phyloP scores from a whole-genome alignment of 169 alveolate species.

The Babesia bigemina region DNA sequence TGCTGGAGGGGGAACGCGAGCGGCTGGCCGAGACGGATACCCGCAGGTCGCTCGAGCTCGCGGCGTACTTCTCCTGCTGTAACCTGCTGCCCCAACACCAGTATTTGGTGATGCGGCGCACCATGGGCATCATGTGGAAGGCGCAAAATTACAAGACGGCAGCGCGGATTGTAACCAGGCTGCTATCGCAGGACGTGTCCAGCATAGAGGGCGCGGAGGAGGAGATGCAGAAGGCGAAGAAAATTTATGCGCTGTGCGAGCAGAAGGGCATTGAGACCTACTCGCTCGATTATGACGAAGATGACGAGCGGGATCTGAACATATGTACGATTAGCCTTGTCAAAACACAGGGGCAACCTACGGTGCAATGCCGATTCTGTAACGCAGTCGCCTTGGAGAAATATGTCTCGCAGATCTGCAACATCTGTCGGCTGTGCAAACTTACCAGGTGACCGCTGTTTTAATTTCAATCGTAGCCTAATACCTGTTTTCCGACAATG shows the following conservation, averaged over 20 bases:
- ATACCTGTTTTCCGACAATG: background rate
- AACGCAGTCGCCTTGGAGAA: conserved; percentile 52
- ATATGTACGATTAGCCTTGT: conserved; percentile 56
- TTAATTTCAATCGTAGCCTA: background rate
- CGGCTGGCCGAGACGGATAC: conserved; percentile 56
- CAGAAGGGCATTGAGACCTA: conserved; percentile 54
- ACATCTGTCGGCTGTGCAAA: conserved; percentile 51
- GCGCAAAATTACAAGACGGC: conserved; percentile 84
- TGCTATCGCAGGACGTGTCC: conserved; percentile 57
- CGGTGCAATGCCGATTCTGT: conserved; percentile 63
- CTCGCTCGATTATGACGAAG: conserved; percentile 30
- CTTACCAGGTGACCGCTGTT: conserved; percentile 15
- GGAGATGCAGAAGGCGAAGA: conserved; percentile 66
- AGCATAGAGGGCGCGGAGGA: conserved; percentile 57
- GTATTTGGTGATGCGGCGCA: conserved; percentile 82
- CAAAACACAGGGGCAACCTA: conserved; percentile 26
- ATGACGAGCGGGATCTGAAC: conserved; percentile 32
- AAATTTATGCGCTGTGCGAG: conserved; percentile 60
- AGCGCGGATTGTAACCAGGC: conserved; percentile 70
- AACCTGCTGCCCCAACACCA: conserved; percentile 77
- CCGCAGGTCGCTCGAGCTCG: conserved; percentile 79
- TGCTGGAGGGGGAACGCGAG: conserved; percentile 74
- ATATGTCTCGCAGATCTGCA: conserved; percentile 37
- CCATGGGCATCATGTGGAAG: conserved; percentile 88
- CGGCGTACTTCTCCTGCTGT: conserved; percentile 83